phyloP scores from a whole-genome alignment of 2,329 filamentous ascomycete species.

The Aspergillus fumigatus region DNA sequence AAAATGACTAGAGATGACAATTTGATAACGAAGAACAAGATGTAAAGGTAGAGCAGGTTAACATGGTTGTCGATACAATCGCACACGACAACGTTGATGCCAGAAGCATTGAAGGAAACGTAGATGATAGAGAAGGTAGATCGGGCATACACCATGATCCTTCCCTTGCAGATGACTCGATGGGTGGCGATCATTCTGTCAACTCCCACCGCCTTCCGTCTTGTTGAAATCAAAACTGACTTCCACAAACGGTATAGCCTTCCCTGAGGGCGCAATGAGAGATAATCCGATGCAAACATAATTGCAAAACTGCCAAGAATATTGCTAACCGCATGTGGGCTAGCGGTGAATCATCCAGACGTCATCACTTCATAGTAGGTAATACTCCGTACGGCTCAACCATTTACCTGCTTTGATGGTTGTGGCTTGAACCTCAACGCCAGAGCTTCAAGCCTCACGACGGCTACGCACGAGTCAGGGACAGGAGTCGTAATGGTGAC shows the following conservation, averaged over 20 bases:
- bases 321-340: not conserved
- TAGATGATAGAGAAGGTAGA: conserved; percentile 1
- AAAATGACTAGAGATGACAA: conserved; percentile 4
- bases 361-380: conserved; percentile 2
- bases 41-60: conserved; percentile 8
- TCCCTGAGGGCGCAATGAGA: not conserved
- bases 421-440: not conserved
- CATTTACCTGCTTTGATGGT: not conserved
- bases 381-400: not conserved
- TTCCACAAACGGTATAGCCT: not conserved
- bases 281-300: conserved; percentile 6
- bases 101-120: conserved; percentile 9
- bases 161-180: conserved; percentile 10
- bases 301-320: not conserved
- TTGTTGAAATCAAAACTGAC: not conserved
- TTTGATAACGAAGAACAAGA: not conserved
- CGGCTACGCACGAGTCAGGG: not conserved
- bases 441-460: not conserved
- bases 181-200: conserved; percentile 16
- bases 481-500: not conserved
- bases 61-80: conserved; percentile 18
- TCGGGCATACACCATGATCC: conserved; percentile 2
- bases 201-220: conserved; percentile 3
- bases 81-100: conserved; percentile 6
- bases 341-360: not conserved